Conservation (phyloP, 805 yeast genomes). For the Huiozyma naganishii region DNA sequence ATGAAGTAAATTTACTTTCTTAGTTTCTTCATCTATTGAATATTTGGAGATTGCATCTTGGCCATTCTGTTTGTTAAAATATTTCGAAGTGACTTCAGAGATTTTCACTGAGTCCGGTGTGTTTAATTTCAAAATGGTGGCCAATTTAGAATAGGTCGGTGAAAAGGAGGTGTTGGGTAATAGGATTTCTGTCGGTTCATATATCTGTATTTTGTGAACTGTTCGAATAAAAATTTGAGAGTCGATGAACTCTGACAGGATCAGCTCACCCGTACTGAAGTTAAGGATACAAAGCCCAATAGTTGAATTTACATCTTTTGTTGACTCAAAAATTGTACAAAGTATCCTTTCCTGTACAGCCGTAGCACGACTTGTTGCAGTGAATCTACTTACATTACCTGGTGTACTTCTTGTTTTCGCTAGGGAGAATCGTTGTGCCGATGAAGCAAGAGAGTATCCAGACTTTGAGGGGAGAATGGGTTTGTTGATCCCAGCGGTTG, state of each 20-base stretch:
- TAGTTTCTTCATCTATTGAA: conserved; percentile 7
- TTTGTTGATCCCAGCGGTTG: background rate
- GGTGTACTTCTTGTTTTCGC: background rate
- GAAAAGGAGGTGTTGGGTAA: conserved; percentile 24
- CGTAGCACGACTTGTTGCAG: background rate
- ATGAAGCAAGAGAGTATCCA: background rate
- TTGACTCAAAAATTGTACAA: conserved; percentile 22
- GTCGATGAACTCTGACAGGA: conserved; percentile 31
- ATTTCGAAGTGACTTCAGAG: conserved; percentile 14
- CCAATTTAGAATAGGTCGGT: conserved; percentile 25
- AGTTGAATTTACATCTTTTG: conserved; percentile 16
- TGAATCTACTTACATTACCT: background rate
- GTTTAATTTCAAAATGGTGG: conserved; percentile 29
- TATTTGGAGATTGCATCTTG: conserved; percentile 12
- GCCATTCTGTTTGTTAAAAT: conserved; percentile 23
- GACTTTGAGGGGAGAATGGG: too few relatives aligned
- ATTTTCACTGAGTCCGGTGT: conserved; percentile 18
- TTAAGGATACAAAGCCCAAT: conserved; percentile 34
- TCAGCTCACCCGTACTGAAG: conserved; percentile 30
- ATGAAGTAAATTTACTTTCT: conserved; percentile 7
- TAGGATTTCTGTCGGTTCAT: conserved; percentile 28
- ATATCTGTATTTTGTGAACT: conserved; percentile 31
- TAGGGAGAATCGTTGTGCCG: background rate
- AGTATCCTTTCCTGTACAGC: conserved; percentile 11
- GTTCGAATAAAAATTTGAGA: conserved; percentile 38